Evolutionary conservation across 1,139 yeast species (phyloP).

Genomic region (Zygoascus hellenicus): DNA sequence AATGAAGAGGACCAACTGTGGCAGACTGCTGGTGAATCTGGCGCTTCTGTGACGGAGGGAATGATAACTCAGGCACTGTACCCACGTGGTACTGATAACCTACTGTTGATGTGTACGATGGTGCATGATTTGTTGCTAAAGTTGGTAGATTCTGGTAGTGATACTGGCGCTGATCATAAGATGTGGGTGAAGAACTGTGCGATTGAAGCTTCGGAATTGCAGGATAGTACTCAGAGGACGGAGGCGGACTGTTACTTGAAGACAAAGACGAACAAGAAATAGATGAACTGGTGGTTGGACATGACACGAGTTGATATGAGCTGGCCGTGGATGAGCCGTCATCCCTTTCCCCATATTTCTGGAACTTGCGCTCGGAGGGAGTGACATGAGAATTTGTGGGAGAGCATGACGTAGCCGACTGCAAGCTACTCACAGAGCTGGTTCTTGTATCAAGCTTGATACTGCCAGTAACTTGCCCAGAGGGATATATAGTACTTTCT

Average conservation of each 20-base stretch:
- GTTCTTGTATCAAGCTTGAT: background rate
- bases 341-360: background rate
- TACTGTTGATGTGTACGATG: no score
- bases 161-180: no score
- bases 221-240: no score
- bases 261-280: no score
- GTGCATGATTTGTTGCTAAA: no score
- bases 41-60: no score
- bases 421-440: slow-evolving; percentile 1
- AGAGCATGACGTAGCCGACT: background rate
- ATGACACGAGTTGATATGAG: background rate
- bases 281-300: background rate
- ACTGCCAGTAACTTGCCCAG: background rate
- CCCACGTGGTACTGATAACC: no score
- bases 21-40: no score
- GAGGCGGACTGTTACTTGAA: no score
- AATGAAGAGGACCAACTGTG: no score
- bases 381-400: background rate
- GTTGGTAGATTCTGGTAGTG: no score
- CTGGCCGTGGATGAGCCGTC: background rate
- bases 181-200: background rate
- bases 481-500: background rate
- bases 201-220: slow-evolving; percentile 1
- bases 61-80: no score
- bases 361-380: background rate